phyloP scores from a whole-genome alignment of 257 asterid genomes.

The Lycium ferocissimum region DNA sequence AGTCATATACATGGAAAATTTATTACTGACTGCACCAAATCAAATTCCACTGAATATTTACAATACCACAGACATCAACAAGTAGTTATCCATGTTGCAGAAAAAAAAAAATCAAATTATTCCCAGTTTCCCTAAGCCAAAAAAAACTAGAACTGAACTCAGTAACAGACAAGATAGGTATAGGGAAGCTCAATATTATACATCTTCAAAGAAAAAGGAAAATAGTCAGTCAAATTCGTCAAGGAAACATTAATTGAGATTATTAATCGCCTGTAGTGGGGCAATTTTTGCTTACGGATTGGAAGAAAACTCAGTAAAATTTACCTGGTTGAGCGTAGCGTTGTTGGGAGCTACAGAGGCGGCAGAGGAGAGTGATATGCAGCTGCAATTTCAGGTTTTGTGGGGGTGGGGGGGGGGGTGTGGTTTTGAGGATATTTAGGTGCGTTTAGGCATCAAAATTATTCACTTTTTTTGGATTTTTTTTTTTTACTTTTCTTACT shows the following conservation, averaged over 20 bases:
- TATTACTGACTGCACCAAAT: neutral
- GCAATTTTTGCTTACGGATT: neutral
- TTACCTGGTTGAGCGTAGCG: neutral
- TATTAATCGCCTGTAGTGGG: neutral
- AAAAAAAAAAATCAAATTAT: neutral
- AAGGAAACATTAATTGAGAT: neutral
- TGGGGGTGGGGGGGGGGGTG: too few relatives aligned
- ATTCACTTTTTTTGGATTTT: too few relatives aligned
- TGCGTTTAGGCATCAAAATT: too few relatives aligned
- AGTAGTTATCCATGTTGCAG: neutral
- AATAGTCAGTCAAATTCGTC: neutral
- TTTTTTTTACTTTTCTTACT: too few relatives aligned
- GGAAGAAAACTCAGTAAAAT: neutral
- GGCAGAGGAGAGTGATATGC: neutral
- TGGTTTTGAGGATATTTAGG: too few relatives aligned
- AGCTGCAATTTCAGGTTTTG: too few relatives aligned
- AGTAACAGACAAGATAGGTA: neutral
- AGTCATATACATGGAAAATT: neutral
- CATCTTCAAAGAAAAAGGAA: too few relatives aligned
- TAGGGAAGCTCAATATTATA: neutral
- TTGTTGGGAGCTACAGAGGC: slow-evolving; percentile 5
- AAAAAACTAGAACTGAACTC: neutral
- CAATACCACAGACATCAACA: neutral
- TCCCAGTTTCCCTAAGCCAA: neutral
- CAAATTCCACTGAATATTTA: neutral